Evolutionary conservation across 2,329 filamentous ascomycete genomes (phyloP).

Genomic region (Neonectria punicea): DNA sequence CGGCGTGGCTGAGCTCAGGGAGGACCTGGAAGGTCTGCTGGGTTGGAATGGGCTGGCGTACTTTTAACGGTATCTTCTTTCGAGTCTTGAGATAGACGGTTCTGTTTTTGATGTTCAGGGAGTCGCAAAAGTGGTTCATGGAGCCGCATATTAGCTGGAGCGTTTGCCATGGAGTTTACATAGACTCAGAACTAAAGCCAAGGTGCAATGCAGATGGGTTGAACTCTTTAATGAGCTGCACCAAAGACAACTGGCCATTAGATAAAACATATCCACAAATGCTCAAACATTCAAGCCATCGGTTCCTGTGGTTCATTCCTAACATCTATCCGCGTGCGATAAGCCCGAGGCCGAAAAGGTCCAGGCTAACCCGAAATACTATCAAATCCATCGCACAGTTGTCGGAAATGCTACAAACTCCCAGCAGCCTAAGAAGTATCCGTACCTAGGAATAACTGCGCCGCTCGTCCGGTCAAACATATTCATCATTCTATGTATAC

Average conservation of each 20-base stretch:
- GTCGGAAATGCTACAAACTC: not conserved
- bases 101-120: not conserved
- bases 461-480: not conserved
- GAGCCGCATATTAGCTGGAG: not conserved
- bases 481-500: slow-evolving; percentile 8
- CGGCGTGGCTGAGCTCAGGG: slow-evolving; percentile 73
- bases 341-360: not conserved
- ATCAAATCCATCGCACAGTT: not conserved
- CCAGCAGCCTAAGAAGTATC: not conserved
- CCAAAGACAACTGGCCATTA: not conserved
- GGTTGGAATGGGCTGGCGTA: slow-evolving; percentile 72
- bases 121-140: not conserved
- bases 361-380: not conserved
- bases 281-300: not conserved
- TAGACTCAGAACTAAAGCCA: not conserved
- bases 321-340: not conserved
- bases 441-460: slow-evolving; percentile 1
- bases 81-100: not conserved
- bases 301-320: not conserved
- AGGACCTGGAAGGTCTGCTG: slow-evolving; percentile 73
- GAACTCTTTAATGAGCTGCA: too few species aligned
- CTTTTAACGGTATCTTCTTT: slow-evolving; percentile 48
- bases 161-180: not conserved
- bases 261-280: not conserved
- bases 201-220: not conserved